Percentiles rank a stretch among this genome's conserved stretches.
Evolutionary conservation across 768 basidiomycete genomes (phyloP).

Genomic region (Polyporus arcularius): DNA sequence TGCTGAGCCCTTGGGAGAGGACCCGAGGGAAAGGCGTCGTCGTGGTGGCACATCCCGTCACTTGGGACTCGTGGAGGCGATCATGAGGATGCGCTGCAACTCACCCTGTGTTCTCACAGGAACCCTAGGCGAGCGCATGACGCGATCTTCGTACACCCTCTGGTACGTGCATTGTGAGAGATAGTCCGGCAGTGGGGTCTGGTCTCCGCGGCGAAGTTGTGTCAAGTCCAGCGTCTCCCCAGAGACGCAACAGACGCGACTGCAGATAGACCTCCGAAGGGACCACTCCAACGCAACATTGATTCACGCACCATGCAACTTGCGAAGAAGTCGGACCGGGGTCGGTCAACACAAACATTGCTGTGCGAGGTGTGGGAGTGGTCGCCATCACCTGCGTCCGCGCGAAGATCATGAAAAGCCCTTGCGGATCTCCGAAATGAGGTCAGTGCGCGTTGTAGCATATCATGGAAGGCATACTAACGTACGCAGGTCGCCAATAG

Average conservation of each 20-base stretch:
- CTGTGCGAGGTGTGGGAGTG: background rate
- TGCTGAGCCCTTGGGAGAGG: too few species aligned
- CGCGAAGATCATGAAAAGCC: background rate
- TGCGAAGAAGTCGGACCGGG: background rate
- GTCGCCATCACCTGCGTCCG: background rate
- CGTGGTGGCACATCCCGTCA: background rate
- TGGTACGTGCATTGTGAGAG: background rate
- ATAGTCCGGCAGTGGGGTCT: background rate
- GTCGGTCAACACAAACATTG: background rate
- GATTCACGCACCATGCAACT: background rate
- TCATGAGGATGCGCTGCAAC: background rate
- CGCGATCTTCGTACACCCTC: slow-evolving; percentile 10
- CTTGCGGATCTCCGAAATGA: background rate
- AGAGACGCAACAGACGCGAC: too few species aligned
- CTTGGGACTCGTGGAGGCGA: background rate
- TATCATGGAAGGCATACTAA: background rate
- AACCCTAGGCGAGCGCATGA: slow-evolving; percentile 6
- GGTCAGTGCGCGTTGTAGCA: background rate
- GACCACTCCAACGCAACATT: too few species aligned
- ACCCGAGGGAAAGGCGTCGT: too few species aligned
- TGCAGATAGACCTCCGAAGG: too few species aligned
- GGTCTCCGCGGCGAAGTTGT: background rate
- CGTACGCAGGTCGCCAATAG: background rate
- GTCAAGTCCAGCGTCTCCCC: background rate
- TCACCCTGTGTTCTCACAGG: slow-evolving; percentile 5